These are phyloP conservation scores for Ogataea ganodermae DNA, from an alignment of 805 yeast species.

Conservation along the genomic window DNA sequence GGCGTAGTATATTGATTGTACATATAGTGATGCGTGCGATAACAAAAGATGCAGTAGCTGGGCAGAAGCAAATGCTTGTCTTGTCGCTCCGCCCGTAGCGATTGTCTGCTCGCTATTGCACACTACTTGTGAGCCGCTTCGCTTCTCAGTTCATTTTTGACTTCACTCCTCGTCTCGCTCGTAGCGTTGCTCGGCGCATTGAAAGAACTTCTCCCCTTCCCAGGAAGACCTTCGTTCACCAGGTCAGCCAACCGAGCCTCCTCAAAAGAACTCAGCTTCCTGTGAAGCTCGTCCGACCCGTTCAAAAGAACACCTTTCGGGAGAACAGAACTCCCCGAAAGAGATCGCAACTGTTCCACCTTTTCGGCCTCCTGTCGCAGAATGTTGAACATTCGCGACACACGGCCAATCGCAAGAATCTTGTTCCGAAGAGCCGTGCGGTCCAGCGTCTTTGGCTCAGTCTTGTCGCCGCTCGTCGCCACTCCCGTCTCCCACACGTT, in stretches of 20 bases:
- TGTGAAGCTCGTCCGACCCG: conserved; percentile 77
- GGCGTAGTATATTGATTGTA: too few relatives aligned
- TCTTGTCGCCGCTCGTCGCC: not conserved
- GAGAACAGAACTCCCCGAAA: conserved; percentile 64
- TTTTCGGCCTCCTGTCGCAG: conserved; percentile 87
- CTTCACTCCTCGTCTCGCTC: too few relatives aligned
- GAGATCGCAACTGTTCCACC: conserved; percentile 76
- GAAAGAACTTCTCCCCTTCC: conserved; percentile 20
- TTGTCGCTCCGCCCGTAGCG: too few relatives aligned
- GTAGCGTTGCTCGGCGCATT: not conserved
- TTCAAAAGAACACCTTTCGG: conserved; percentile 87
- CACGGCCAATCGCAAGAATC: conserved; percentile 93
- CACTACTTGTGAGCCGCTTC: too few relatives aligned
- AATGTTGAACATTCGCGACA: conserved; percentile 89
- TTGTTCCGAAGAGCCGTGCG: conserved; percentile 70
- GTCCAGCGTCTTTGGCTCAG: conserved; percentile 22
- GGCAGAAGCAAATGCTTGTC: too few relatives aligned
- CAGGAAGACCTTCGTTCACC: conserved; percentile 83
- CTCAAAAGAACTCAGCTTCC: conserved; percentile 73
- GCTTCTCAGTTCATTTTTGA: not conserved
- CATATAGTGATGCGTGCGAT: too few relatives aligned
- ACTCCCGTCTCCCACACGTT: not conserved
- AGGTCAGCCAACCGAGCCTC: conserved; percentile 82
- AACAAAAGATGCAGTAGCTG: too few relatives aligned
- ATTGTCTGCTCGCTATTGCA: too few relatives aligned